phyloP scores from a whole-genome alignment of 106 monocot species.

The Phalaenopsis aphrodite region DNA sequence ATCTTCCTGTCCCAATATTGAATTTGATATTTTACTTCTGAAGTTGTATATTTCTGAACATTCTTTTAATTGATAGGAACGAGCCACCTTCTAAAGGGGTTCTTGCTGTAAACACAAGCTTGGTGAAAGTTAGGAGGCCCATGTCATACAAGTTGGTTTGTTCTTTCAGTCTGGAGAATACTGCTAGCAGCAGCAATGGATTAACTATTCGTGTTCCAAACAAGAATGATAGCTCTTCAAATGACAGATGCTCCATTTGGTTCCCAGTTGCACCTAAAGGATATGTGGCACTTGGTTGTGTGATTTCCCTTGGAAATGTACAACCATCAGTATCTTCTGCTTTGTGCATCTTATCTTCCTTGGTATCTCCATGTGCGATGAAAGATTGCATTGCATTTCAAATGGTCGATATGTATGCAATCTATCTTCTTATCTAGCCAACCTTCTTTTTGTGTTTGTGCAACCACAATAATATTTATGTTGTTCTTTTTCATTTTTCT shows the following conservation, averaged over 20 bases:
- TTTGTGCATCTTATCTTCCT: constrained; percentile 75
- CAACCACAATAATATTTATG: neutral
- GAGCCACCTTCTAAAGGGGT: constrained; percentile 89
- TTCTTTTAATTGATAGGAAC: constrained; percentile 38
- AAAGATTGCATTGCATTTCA: constrained; percentile 75
- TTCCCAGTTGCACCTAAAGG: constrained; percentile 89
- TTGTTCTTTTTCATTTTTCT: constrained; percentile 7
- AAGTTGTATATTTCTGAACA: neutral
- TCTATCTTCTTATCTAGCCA: constrained; percentile 6
- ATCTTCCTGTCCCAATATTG: neutral
- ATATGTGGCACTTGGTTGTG: constrained; percentile 87
- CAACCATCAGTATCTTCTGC: constrained; percentile 68
- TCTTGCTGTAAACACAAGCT: constrained; percentile 82
- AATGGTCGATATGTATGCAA: constrained; percentile 32
- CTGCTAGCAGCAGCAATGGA: constrained; percentile 8
- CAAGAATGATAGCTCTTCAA: constrained; percentile 5
- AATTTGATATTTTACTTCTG: neutral
- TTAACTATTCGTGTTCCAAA: constrained; percentile 11
- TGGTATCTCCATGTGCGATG: constrained; percentile 61
- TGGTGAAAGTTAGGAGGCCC: constrained; percentile 85
- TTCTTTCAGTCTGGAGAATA: constrained; percentile 17
- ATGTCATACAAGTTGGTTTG: constrained; percentile 77
- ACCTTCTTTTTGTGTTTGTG: neutral
- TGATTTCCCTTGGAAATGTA: constrained; percentile 46
- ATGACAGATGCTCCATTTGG: constrained; percentile 64